Evolutionary conservation across 1,284 basidiomycete species (phyloP), one percentile per base, ranked within the genome.

Genomic region (Cystobasidium pallidum): DNA sequence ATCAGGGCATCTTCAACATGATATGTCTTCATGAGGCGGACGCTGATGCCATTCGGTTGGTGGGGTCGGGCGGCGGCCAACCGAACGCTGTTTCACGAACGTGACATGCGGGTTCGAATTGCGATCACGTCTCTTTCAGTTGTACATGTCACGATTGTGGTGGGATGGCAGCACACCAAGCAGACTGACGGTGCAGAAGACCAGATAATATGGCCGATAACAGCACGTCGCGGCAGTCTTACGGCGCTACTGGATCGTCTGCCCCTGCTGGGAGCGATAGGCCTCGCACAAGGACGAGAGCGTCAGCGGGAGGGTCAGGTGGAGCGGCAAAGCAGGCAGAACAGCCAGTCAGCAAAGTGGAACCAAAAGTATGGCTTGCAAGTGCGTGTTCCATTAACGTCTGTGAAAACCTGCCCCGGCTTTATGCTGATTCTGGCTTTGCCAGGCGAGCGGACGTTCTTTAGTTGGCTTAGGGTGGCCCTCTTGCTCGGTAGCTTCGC

Each of bases 401-500:
- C 4, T 13, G 19, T 4, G 3, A 45, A 3, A 17, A 3, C 11
- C 43, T 45, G 43, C 43, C 39, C 8, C 7, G 15, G 8, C 15
- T 41, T n/a, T n/a, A 4, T 11, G n/a, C 43, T 45, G 19, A 45
- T 17, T 3, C 54, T 57, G 13, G 24, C 45, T n/a, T 47, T 45
- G 43, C 15, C 19, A 63, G 54, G 70, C 17, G 77, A 78, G 34
- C 76, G 78, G 11, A 79, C 78, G n/a, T 76, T 79, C 66, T 74
- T 79, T 41, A 74, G 72, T 39, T 79, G 77, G 77, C 73, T 78
- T 36, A 74, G 78, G 19, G 75, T 91, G 66, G 87, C 91, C 3
- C 84, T 98, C 52, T 84, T 98, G 24, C 85, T 97, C 70, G 92
- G 90, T 3, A 89, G 92, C 0, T 87, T 99, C 49, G 85, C 94